These are phyloP conservation scores for Solanum pennellii DNA, from an alignment of 257 asterid species.

Conservation along the genomic window DNA sequence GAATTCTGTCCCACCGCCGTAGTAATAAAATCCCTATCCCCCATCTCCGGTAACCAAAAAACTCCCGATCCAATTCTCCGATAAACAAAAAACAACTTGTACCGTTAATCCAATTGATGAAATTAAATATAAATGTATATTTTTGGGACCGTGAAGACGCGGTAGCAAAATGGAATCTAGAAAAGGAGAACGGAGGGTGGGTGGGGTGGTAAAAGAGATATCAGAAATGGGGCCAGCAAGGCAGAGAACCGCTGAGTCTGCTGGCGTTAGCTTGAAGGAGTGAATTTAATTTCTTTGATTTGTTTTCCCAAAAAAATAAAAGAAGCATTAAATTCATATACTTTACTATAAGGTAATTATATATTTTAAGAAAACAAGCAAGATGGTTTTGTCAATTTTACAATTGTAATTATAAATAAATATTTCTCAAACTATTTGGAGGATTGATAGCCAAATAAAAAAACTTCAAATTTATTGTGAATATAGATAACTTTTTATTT, in stretches of 20 bases:
- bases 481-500: neutral
- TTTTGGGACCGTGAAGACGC: neutral
- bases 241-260: slow-evolving; percentile 2
- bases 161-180: neutral
- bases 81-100: neutral
- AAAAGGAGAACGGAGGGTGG: neutral
- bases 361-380: neutral
- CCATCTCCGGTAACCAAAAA: slow-evolving; percentile 20
- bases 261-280: neutral
- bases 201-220: neutral
- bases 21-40: slow-evolving; percentile 31
- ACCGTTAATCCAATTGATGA: neutral
- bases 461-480: neutral
- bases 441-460: neutral
- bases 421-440: neutral
- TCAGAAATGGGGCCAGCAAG: slow-evolving; percentile 5
- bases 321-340: neutral
- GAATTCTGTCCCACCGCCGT: neutral
- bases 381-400: neutral
- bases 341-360: neutral
- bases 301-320: neutral
- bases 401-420: neutral
- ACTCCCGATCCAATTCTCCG: slow-evolving; percentile 17
- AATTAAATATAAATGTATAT: neutral
- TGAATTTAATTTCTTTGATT: neutral